phyloP scores from a whole-genome alignment of 768 basidiomycete species.

The Porphyrellus cyaneotinctus region DNA sequence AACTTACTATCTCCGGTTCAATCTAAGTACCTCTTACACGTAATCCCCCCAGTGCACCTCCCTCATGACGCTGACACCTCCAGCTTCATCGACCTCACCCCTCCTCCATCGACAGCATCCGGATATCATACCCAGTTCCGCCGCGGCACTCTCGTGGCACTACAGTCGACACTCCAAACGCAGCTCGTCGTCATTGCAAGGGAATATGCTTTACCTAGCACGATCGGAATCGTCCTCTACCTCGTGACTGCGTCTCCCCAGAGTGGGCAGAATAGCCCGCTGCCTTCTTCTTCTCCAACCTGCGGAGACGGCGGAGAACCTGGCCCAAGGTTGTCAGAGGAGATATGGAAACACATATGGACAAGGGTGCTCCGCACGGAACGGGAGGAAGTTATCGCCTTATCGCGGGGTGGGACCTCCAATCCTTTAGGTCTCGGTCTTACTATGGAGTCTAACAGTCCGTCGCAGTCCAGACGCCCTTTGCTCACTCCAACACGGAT shows the following conservation, averaged over 20 bases:
- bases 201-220: constrained; percentile 90
- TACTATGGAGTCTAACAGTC: constrained; percentile 33
- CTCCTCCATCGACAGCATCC: constrained; percentile 54
- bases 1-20: constrained; percentile 37
- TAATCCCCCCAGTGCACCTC: constrained; percentile 72
- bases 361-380: constrained; percentile 62
- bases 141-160: constrained; percentile 81
- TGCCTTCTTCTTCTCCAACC: constrained; percentile 17
- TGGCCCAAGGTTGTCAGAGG: constrained; percentile 82
- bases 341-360: constrained; percentile 89
- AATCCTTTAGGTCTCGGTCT: constrained; percentile 45
- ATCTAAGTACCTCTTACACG: constrained; percentile 75
- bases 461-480: constrained; percentile 39
- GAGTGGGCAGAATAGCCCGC: constrained; percentile 11
- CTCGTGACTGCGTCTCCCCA: constrained; percentile 48
- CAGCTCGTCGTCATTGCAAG: constrained; percentile 86
- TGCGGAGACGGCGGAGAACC: constrained; percentile 42
- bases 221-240: constrained; percentile 78
- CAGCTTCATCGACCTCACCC: constrained; percentile 43
- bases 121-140: constrained; percentile 79
- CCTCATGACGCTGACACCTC: constrained; percentile 54
- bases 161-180: constrained; percentile 77
- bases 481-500: constrained; percentile 42
- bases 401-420: constrained; percentile 34
- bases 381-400: constrained; percentile 37